Base-by-base conservation (phyloP, 176 grass and related monocot species). In the Canna indica region DNA sequence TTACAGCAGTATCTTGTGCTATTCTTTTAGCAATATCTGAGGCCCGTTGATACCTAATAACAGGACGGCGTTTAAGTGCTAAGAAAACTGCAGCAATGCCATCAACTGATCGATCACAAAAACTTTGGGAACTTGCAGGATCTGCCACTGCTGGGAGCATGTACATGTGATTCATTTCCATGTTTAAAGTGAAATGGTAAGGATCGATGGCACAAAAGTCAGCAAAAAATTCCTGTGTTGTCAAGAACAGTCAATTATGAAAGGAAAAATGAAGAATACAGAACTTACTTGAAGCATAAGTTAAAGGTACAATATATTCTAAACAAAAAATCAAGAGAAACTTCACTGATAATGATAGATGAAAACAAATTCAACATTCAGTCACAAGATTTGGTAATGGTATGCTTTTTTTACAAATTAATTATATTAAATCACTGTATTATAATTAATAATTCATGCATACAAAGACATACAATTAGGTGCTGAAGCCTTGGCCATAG, bases 101-200 rank as follows among this genome's bases (percentile, higher is more conserved):
- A 22, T 97, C 94, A 85, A 90, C 88, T 83, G 81, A 80, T 83
- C 82, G 86, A 79, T 97, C 94, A 80, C 94, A 97, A 42, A 90
- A 92, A 44, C 48, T 83, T 62, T 97, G 94, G 75, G 90, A 69
- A 42, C 82, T 82, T 61, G 84, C 81, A 81, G 94, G 94, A 68
- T 92, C 94, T 1, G 80, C 80, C 53, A 96, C 84, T 0, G 78
- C 78, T 29, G 94, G 84, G 59, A 92, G 88, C 94, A 97, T 92
- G 82, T 92, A 97, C 53, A 97, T 81, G 66, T 92, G 84, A 71
- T 92, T 90, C 70, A 74, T 84, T 59, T 79, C 65, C 74, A 92
- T 85, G 74, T 92, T 97, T 66, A 97, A 73, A 62, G 88, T 97
- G 75, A 97, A 92, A 88, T 97, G 88, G 77, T 79, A 90, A 70